Base-by-base conservation (phyloP, 495 filamentous ascomycete species). In the Penicillium pulvis region DNA sequence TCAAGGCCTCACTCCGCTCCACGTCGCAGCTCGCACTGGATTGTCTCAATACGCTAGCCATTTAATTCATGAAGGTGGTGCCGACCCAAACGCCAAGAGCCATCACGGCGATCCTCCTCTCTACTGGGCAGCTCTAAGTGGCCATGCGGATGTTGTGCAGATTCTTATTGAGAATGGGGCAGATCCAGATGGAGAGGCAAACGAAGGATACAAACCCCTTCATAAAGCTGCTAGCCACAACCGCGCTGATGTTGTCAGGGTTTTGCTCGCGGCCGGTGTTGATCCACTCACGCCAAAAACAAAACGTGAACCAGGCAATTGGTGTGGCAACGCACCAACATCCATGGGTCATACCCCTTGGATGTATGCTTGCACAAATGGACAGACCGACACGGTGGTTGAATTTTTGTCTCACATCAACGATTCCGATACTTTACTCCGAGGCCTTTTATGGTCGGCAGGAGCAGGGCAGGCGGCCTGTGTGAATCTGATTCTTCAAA, bases 161-260 rank as follows among this genome's bases (percentile, higher is more conserved):
- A 3, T 69, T 19, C 60, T 76, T 14, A 39, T 74, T 20, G 24
- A 68, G 7, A 48, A 55, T 52, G 70, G 67, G 3, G 66, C 65
- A 14, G 52, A 66, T 16, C 48, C 60, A 5, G 60, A 68, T 51
- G 45, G 12, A 30, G 45, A 65, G 20, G 60, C 60, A 12, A 26
- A 54, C 11, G 9, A 49, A 44, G 68, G 71, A 51, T 45, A 55
- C 8, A 65, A 62, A 42, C 68, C 70, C 6, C 45, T 75, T 24
- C 71, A 76, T 55, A 14, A 54, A 19, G 73, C 71, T 42, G 70
- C 68, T 11, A 52, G 14, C 14, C 28, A 55, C 3, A 67, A 68
- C 17, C 64, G 61, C 23, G 30, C 45, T 16, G 60, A 62, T 9
- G 60, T 67, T 16, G 61, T 70, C 20, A 61, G 47, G 39, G 44